phyloP scores from a whole-genome alignment of 2,329 filamentous ascomycete genomes.

The Penicillium sp. region DNA sequence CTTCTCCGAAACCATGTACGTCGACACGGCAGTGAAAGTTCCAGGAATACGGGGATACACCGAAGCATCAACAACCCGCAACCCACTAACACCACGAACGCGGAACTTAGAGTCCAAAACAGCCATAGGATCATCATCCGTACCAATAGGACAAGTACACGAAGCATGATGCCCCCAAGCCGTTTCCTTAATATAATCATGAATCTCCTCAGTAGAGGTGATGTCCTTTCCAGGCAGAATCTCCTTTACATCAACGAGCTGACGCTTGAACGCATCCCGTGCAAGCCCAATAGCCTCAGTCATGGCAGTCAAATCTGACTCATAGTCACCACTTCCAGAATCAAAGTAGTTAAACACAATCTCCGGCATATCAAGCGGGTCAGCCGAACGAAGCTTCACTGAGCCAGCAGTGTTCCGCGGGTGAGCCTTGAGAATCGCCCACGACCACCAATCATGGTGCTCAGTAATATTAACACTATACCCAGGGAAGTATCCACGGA shows the following conservation, averaged over 20 bases:
- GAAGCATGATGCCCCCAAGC: slow-evolving; percentile 60
- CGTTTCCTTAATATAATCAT: slow-evolving; percentile 51
- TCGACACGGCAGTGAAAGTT: slow-evolving; percentile 52
- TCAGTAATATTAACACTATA: slow-evolving; percentile 46
- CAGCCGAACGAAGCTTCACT: slow-evolving; percentile 59
- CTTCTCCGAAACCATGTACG: slow-evolving; percentile 62
- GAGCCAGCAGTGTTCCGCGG: slow-evolving; percentile 62
- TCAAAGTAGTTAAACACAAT: slow-evolving; percentile 63
- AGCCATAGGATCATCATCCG: slow-evolving; percentile 53
- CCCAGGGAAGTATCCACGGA: slow-evolving; percentile 52
- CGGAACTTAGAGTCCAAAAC: slow-evolving; percentile 59
- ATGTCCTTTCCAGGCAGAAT: slow-evolving; percentile 45
- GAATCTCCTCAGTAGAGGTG: slow-evolving; percentile 44
- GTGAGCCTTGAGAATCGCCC: slow-evolving; percentile 59
- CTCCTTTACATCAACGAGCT: slow-evolving; percentile 43
- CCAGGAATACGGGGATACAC: slow-evolving; percentile 59
- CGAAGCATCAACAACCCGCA: slow-evolving; percentile 63
- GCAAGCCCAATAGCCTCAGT: slow-evolving; percentile 40
- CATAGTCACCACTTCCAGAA: slow-evolving; percentile 32
- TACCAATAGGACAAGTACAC: slow-evolving; percentile 57
- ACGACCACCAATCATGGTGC: slow-evolving; percentile 44
- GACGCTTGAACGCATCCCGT: slow-evolving; percentile 46
- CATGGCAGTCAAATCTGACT: slow-evolving; percentile 13
- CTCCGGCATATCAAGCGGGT: slow-evolving; percentile 63
- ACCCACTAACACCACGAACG: slow-evolving; percentile 55